A percentile compares a stretch with the other conserved stretches of the same genome.
These are phyloP conservation scores for Ceratocystis colombiana DNA, from an alignment of 2,329 filamentous ascomycete genomes.

Conservation along the genomic window DNA sequence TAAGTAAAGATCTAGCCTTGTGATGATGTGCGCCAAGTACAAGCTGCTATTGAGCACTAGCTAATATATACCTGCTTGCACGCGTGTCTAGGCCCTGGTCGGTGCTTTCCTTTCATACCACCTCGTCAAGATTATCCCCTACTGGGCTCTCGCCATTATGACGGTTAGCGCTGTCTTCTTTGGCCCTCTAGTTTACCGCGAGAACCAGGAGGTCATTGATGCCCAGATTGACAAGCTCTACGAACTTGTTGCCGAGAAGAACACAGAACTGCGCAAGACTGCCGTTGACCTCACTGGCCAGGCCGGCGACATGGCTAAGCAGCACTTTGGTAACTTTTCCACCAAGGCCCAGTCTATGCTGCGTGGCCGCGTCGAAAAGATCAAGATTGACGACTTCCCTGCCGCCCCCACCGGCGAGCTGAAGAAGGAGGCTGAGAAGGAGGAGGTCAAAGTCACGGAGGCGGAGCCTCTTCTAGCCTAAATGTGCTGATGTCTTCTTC, in stretches of 20 bases:
- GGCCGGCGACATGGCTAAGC: constrained; percentile 54
- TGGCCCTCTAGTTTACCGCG: constrained; percentile 52
- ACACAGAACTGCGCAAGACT: constrained; percentile 50
- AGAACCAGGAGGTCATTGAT: constrained; percentile 62
- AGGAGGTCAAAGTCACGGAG: constrained; percentile 4
- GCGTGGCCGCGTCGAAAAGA: constrained; percentile 40
- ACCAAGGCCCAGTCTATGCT: constrained; percentile 57
- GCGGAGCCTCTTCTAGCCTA: constrained; percentile 22
- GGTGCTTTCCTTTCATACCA: constrained; percentile 56
- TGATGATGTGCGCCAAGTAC: background rate
- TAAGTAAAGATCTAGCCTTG: constrained; percentile 35
- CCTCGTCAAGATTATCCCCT: constrained; percentile 58
- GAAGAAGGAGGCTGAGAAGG: constrained; percentile 26
- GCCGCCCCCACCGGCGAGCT: constrained; percentile 35
- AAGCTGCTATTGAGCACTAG: no score
- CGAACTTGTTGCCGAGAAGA: constrained; percentile 51
- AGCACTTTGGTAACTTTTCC: constrained; percentile 58
- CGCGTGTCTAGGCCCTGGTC: constrained; percentile 42
- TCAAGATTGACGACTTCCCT: constrained; percentile 35
- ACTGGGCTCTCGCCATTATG: constrained; percentile 58
- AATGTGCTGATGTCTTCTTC: background rate
- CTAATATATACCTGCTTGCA: background rate
- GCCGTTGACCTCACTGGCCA: constrained; percentile 55
- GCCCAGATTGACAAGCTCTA: constrained; percentile 48
- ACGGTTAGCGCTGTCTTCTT: constrained; percentile 51